Percentiles rank a stretch among this genome's conserved stretches.
Conservation (phyloP, 176 grass and related monocot species). For the Zoysia pacifica region DNA sequence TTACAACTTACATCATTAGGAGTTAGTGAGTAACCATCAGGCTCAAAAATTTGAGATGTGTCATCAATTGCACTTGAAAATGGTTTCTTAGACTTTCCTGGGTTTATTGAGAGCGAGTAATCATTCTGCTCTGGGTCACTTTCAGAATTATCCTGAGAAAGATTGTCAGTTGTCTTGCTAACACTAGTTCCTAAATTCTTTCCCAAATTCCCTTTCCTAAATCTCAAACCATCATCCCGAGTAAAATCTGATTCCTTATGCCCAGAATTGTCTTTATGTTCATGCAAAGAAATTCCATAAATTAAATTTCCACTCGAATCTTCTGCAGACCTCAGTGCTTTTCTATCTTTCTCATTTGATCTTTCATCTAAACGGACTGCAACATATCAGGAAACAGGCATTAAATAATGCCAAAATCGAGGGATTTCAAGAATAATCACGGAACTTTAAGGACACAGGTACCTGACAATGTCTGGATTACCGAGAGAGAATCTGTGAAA, state of each 20-base stretch:
- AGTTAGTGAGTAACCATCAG: constrained; percentile 50
- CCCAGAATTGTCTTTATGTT: constrained; percentile 38
- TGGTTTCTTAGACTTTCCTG: constrained; percentile 49
- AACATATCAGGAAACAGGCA: constrained; percentile 10
- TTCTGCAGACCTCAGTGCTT: constrained; percentile 50
- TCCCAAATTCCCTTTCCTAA: constrained; percentile 52
- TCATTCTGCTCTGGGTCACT: constrained; percentile 73
- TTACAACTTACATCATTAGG: constrained; percentile 63
- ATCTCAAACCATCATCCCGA: constrained; percentile 64
- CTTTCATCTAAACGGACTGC: constrained; percentile 81
- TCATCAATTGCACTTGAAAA: constrained; percentile 46
- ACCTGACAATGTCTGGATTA: constrained; percentile 92
- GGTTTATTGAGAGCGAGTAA: constrained; percentile 57
- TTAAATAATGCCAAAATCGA: constrained; percentile 35
- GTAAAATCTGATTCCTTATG: constrained; percentile 35
- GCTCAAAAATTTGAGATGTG: constrained; percentile 54
- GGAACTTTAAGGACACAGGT: background rate
- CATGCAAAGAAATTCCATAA: constrained; percentile 39
- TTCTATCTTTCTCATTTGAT: constrained; percentile 56
- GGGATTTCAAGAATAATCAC: constrained; percentile 3
- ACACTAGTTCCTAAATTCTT: constrained; percentile 37
- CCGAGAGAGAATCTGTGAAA: constrained; percentile 84
- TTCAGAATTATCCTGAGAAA: constrained; percentile 57
- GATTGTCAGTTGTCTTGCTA: constrained; percentile 40
- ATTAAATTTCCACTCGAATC: constrained; percentile 46